phyloP scores from a whole-genome alignment of 1,139 yeast genomes.

The Taphrina betulina region DNA sequence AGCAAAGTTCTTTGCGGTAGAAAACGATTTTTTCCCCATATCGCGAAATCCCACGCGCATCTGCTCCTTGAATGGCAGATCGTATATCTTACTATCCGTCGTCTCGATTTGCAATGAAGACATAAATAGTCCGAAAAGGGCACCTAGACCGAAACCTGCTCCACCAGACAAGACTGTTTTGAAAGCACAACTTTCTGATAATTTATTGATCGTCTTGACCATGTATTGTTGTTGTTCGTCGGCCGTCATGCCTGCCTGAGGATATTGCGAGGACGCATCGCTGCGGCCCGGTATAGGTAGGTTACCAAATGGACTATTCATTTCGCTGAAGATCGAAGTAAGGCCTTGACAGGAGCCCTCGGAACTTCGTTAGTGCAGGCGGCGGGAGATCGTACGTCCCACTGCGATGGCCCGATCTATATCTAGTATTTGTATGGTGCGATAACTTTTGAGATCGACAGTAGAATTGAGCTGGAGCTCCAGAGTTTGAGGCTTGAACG shows the following conservation, averaged over 20 bases:
- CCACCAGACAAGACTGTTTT: slow-evolving; percentile 89
- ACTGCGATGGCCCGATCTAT: too few relatives aligned
- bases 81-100: slow-evolving; percentile 53
- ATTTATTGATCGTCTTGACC: slow-evolving; percentile 22
- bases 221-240: slow-evolving; percentile 30
- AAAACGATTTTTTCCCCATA: slow-evolving; percentile 83
- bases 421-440: too few relatives aligned
- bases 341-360: too few relatives aligned
- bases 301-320: slow-evolving; percentile 28
- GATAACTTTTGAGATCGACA: too few relatives aligned
- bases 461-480: too few relatives aligned
- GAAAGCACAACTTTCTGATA: slow-evolving; percentile 66
- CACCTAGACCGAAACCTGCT: slow-evolving; percentile 93
- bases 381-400: too few relatives aligned
- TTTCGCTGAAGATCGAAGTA: too few relatives aligned
- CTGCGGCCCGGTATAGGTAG: slow-evolving; percentile 24
- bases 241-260: slow-evolving; percentile 31
- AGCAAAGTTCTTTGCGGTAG: slow-evolving; percentile 92
- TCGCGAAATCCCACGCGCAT: slow-evolving; percentile 87
- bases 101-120: slow-evolving; percentile 68
- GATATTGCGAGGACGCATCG: neutral
- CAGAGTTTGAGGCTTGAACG: too few relatives aligned
- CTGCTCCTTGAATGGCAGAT: slow-evolving; percentile 88
- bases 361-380: too few relatives aligned
- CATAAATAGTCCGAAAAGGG: slow-evolving; percentile 94